phyloP scores from a whole-genome alignment of 2,329 filamentous ascomycete genomes.

The Ophiocordyceps unilateralis region DNA sequence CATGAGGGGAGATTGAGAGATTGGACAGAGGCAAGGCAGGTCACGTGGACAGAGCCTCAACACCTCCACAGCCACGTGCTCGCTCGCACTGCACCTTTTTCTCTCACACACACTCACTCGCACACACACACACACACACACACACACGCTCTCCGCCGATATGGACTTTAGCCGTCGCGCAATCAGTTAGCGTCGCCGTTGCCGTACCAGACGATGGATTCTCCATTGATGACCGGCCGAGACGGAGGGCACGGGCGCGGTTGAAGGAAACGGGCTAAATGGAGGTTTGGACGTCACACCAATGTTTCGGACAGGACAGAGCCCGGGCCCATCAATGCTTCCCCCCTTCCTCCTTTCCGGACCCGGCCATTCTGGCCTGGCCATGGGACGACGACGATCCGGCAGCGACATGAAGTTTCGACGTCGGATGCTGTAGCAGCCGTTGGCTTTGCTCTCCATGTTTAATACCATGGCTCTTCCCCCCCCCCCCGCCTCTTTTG shows the following conservation, averaged over 20 bases:
- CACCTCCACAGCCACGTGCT: too few relatives aligned
- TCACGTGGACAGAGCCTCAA: too few relatives aligned
- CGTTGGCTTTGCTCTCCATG: neutral
- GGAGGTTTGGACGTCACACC: neutral
- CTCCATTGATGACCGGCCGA: too few relatives aligned
- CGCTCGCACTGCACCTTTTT: too few relatives aligned
- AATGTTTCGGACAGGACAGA: neutral
- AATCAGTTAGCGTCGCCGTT: too few relatives aligned
- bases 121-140: neutral
- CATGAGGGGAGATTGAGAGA: too few relatives aligned
- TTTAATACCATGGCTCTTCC: neutral
- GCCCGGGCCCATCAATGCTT: neutral
- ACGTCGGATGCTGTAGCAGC: neutral
- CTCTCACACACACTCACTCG: too few relatives aligned
- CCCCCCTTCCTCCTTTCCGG: neutral
- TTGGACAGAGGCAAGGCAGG: too few relatives aligned
- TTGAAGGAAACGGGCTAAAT: neutral
- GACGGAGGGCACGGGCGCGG: neutral
- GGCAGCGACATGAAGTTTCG: neutral
- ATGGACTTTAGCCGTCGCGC: too few relatives aligned
- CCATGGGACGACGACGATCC: neutral
- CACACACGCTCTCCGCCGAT: too few relatives aligned
- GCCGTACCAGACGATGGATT: too few relatives aligned
- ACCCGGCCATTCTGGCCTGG: too few relatives aligned
- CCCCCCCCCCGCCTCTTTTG: neutral